A percentile compares a stretch with the other conserved stretches of the same genome.
Evolutionary conservation across 768 basidiomycete genomes (phyloP).

Genomic region (Sporobolomyces roseus): DNA sequence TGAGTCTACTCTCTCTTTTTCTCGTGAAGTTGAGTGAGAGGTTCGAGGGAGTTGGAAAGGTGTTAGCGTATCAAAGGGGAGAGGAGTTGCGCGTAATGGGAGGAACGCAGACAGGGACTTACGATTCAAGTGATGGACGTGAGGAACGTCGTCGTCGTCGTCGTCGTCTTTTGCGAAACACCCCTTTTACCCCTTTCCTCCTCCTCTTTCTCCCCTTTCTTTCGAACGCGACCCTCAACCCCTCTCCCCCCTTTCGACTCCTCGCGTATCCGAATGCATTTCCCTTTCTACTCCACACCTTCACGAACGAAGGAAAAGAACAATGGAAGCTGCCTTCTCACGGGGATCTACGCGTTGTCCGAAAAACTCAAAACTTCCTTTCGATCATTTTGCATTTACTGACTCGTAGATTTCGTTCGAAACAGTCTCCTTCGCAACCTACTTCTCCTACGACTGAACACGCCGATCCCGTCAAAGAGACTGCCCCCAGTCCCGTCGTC

Average conservation of each 20-base stretch:
- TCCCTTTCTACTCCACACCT: not conserved
- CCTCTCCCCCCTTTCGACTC: no score
- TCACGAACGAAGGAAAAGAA: not conserved
- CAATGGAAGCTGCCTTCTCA: not conserved
- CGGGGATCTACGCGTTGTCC: not conserved
- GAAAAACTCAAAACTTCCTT: not conserved
- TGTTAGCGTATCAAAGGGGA: no score
- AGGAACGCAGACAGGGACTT: no score
- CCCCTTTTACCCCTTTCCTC: no score
- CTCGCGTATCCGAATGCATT: not conserved
- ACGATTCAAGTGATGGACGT: no score
- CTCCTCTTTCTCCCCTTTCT: no score
- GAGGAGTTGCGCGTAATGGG: no score
- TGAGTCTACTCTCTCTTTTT: not conserved
- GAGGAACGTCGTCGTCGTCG: no score
- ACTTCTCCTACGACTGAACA: slow-evolving; percentile 22
- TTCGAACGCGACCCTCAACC: no score
- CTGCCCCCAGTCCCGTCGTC: not conserved
- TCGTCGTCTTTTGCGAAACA: no score
- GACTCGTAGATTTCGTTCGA: not conserved
- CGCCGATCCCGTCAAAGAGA: not conserved
- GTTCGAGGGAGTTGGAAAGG: no score
- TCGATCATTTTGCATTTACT: not conserved
- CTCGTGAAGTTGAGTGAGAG: not conserved
- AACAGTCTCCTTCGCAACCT: slow-evolving; percentile 3